phyloP scores from a whole-genome alignment of 805 yeast genomes.

The Metschnikowia hibisci region DNA sequence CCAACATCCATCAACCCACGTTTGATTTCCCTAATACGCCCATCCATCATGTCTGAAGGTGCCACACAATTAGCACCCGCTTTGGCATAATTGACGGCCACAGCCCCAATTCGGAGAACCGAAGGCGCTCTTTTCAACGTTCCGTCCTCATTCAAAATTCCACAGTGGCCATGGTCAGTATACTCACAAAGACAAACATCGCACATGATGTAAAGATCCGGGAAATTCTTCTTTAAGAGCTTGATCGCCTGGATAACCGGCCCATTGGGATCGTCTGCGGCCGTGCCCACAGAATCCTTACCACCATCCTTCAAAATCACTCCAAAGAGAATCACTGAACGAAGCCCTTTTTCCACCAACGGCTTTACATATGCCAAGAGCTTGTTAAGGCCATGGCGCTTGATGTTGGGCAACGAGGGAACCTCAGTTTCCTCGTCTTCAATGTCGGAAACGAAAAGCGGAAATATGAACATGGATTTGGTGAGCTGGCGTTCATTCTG shows the following conservation, averaged over 20 bases:
- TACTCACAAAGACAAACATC: slow-evolving; percentile 97
- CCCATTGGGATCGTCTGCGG: slow-evolving; percentile 95
- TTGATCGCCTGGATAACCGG: slow-evolving; percentile 85
- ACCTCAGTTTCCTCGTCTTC: slow-evolving; percentile 76
- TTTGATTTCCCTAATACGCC: slow-evolving; percentile 86
- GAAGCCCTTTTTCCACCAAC: slow-evolving; percentile 75
- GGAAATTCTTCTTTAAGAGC: slow-evolving; percentile 60
- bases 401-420: slow-evolving; percentile 81
- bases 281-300: slow-evolving; percentile 79
- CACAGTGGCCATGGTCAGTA: slow-evolving; percentile 98
- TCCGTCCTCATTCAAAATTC: slow-evolving; percentile 84
- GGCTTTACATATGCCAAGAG: slow-evolving; percentile 65
- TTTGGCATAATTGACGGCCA: slow-evolving; percentile 89
- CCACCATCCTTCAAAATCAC: slow-evolving; percentile 73
- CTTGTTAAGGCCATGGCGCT: slow-evolving; percentile 78
- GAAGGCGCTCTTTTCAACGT: slow-evolving; percentile 68
- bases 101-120: slow-evolving; percentile 84
- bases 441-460: slow-evolving; percentile 77
- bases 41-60: slow-evolving; percentile 97
- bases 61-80: slow-evolving; percentile 97
- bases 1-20: slow-evolving; percentile 74
- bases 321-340: slow-evolving; percentile 87
- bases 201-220: slow-evolving; percentile 81
- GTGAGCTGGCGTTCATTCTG: slow-evolving; percentile 79
- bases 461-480: slow-evolving; percentile 89